These are phyloP conservation scores for Tolypocladium ophioglossoides DNA, from an alignment of 2,329 filamentous ascomycete species.

Conservation along the genomic window DNA sequence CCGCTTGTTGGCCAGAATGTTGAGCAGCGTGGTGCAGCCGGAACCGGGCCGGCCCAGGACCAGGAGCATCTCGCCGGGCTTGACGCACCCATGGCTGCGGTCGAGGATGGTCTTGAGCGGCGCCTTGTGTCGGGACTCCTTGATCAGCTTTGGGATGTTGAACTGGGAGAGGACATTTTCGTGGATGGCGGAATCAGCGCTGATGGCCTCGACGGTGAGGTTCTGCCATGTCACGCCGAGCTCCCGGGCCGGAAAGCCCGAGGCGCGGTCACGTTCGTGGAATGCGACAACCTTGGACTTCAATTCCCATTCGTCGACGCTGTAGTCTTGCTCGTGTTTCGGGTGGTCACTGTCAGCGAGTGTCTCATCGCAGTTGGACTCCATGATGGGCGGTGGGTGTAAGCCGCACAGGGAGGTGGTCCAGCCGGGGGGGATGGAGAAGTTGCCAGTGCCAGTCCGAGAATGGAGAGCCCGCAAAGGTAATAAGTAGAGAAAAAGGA, in stretches of 20 bases:
- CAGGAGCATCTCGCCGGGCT: conserved; percentile 62
- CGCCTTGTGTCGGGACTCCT: conserved; percentile 41
- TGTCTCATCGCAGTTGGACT: conserved; percentile 14
- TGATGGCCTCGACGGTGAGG: conserved; percentile 51
- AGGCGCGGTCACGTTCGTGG: conserved; percentile 30
- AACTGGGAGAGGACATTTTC: conserved; percentile 53
- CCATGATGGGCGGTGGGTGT: conserved; percentile 11
- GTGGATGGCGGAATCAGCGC: conserved; percentile 51
- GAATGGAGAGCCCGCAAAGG: not conserved
- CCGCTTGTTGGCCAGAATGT: conserved; percentile 55
- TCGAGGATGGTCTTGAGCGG: conserved; percentile 56
- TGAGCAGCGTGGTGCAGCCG: conserved; percentile 62
- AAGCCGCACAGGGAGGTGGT: not conserved
- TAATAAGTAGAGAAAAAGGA: not conserved
- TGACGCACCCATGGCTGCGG: conserved; percentile 56
- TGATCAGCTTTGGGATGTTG: conserved; percentile 41
- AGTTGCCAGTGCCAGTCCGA: not conserved
- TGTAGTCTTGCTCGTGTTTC: conserved; percentile 1
- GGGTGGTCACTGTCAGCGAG: conserved; percentile 12
- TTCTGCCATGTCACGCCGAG: conserved; percentile 57
- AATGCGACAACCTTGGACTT: conserved; percentile 35
- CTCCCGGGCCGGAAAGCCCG: conserved; percentile 35
- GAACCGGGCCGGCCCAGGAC: conserved; percentile 59
- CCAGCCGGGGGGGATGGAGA: not conserved
- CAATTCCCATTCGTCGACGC: conserved; percentile 31